A percentile compares a stretch with the other conserved stretches of the same genome.
These are phyloP conservation scores for Misopates orontium DNA, from an alignment of 257 asterid species.

Conservation along the genomic window DNA sequence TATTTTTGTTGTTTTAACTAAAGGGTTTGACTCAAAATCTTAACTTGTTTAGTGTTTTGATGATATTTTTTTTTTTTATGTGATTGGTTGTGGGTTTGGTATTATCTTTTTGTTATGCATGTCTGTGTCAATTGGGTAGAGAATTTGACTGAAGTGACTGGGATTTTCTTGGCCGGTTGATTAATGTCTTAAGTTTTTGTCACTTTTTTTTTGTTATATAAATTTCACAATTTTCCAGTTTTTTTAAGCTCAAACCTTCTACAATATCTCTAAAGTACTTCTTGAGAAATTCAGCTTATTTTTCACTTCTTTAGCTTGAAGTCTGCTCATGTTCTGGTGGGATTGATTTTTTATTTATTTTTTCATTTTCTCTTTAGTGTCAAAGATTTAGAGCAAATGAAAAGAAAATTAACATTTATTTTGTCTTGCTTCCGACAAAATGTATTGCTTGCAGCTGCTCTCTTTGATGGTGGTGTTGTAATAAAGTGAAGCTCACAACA, in stretches of 20 bases:
- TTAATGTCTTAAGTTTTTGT: not conserved
- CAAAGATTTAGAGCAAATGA: not conserved
- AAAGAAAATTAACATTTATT: slow-evolving; percentile 14
- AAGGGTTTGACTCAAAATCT: not conserved
- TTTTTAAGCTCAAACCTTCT: slow-evolving; percentile 19
- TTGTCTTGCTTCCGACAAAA: slow-evolving; percentile 39
- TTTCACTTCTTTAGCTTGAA: slow-evolving; percentile 32
- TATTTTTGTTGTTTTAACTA: slow-evolving; percentile 2
- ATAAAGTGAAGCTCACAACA: slow-evolving; percentile 27
- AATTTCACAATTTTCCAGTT: slow-evolving; percentile 17
- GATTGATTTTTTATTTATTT: slow-evolving; percentile 11
- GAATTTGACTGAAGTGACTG: slow-evolving; percentile 42
- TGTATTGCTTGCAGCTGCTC: slow-evolving; percentile 44
- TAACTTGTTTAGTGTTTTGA: too few relatives aligned
- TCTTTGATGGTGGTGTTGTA: slow-evolving; percentile 7
- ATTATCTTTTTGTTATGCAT: slow-evolving; percentile 41
- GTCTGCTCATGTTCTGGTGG: slow-evolving; percentile 27
- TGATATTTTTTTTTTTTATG: too few relatives aligned
- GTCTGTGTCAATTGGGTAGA: slow-evolving; percentile 48
- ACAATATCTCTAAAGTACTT: not conserved
- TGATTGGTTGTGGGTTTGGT: slow-evolving; percentile 33
- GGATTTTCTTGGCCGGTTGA: slow-evolving; percentile 32
- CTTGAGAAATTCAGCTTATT: not conserved
- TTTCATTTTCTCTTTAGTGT: not conserved
- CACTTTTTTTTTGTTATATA: slow-evolving; percentile 17